Base-by-base conservation (phyloP, 1,284 basidiomycete genomes). In the Fomitiporia mediterranea region DNA sequence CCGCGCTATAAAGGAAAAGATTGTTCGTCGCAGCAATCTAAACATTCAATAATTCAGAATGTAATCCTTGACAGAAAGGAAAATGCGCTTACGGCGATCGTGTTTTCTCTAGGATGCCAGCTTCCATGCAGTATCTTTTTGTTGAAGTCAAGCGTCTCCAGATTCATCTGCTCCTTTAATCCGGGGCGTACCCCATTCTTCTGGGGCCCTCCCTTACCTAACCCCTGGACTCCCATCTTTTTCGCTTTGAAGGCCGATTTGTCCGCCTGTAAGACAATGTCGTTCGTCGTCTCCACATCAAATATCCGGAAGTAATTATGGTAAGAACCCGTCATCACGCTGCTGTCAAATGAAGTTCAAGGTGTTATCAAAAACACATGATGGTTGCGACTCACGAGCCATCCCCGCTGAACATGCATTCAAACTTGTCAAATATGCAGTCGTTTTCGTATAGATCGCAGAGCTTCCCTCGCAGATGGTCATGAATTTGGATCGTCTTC, bases 221-320 rank as follows among this genome's bases (percentile, higher is more conserved):
- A 80, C 58, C 91, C 74, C 9, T 89, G 86, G 0, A 88, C 89
- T 15, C 89, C 92, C 59, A 96, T 91, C 79, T 98, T 98, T 86
- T 98, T 99, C 49, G 93, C 93, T 74, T 99, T 99, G 81, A 99
- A 99, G 4, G 96, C 96, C 13, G 94, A 96, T 75, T 99, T 99
- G 78, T 99, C 97, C 4, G 97, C 97, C 74, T 99, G 97, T 56
- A 99, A 73, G 13, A 98, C 93, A 35, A 97, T 86, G 67, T 98
- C 96, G 61, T 87, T 89, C 64, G 88, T 75, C 40, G 89, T 88
- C 61, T 98, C 93, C 62, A 89, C 85, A 71, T 99, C 96, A 73
- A 95, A 98, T 81, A 99, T 95, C 72, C 96, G 94, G 89, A 99
- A 97, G 76, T 98, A 98, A 74, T 99, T 99, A 79, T 98, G 95